phyloP scores from a whole-genome alignment of 129 eudicot genomes.

The Calendula officinalis region DNA sequence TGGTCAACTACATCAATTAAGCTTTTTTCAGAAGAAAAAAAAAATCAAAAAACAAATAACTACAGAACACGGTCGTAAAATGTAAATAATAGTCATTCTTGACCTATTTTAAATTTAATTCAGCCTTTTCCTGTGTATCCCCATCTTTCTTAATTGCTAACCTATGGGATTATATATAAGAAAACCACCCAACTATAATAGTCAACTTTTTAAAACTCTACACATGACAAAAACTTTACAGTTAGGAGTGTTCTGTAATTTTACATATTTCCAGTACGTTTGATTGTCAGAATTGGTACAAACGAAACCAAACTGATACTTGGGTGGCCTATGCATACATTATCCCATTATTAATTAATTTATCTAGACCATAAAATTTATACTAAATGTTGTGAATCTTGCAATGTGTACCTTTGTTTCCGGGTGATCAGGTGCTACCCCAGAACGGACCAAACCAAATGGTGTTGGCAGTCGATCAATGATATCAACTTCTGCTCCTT shows the following conservation, averaged over 20 bases:
- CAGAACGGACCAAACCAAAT: constrained; percentile 77
- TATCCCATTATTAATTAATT: background rate
- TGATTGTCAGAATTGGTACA: background rate
- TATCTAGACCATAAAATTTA: constrained; percentile 6
- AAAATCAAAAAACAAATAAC: background rate
- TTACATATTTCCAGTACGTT: background rate
- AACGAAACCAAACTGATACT: background rate
- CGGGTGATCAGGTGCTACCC: constrained; percentile 99
- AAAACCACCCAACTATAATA: too few species aligned
- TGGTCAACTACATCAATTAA: constrained; percentile 56
- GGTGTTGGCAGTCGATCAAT: constrained; percentile 92
- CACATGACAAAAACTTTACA: too few species aligned
- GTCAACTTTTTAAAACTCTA: too few species aligned
- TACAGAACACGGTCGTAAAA: background rate
- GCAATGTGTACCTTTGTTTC: constrained; percentile 71
- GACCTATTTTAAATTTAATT: constrained; percentile 10
- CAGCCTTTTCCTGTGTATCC: constrained; percentile 4
- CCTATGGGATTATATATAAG: background rate
- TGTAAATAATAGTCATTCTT: background rate
- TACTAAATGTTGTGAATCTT: background rate
- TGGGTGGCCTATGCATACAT: too few species aligned
- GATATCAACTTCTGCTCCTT: constrained; percentile 74
- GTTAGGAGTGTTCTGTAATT: too few species aligned
- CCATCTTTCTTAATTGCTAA: background rate
- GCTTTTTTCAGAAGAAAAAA: background rate